Evolutionary conservation across 2,329 filamentous ascomycete species (phyloP), one percentile per base, ranked within the genome.

Genomic region (Dactylonectria macrodidyma): DNA sequence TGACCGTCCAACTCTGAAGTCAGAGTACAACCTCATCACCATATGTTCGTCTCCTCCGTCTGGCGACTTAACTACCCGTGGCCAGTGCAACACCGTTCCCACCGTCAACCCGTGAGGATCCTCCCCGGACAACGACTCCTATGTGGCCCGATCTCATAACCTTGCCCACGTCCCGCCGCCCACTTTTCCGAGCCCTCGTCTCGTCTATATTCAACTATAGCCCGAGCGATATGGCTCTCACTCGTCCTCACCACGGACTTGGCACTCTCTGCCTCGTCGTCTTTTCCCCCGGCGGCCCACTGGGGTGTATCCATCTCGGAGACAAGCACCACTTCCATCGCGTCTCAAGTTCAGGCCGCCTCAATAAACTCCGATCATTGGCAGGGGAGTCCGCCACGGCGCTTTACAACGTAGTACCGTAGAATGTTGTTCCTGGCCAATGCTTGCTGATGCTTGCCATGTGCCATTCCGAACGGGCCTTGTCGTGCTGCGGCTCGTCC

Each of bases 311-410:
- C 65, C 55, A 67, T 64, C 33, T 50, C 46, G 55, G 33, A 19
- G 44, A 57, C 56, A 19, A 62, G 34, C 56, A 60, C 46, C 69
- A 73, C 69, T 63, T 68, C 57, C 68, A 69, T 74, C 70, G 67
- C 62, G 74, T 76, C 74, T 76, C 74, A 76, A 72, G 68, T 76
- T 75, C 65, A 76, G 74, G 62, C 68, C 65, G 70, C 70, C 65
- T 61, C 66, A 74, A 73, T 74, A 60, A 69, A 69, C 68, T 68
- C 68, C 67, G 74, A 76, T 74, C 73, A 65, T 65, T 69, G 65
- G 59, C 73, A 59, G 64, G 74, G 74, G 36, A 54, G 59, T 57
- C 59, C 59, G 36, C 59, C 38, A 66, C 65, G 69, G 65, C 41
- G 66, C 56, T 47, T 46, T 52, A 56, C 64, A 63, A 56, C 63